These are phyloP conservation scores for Pseudohyphozyma bogoriensis DNA, from an alignment of 768 basidiomycete species.

Conservation along the genomic window DNA sequence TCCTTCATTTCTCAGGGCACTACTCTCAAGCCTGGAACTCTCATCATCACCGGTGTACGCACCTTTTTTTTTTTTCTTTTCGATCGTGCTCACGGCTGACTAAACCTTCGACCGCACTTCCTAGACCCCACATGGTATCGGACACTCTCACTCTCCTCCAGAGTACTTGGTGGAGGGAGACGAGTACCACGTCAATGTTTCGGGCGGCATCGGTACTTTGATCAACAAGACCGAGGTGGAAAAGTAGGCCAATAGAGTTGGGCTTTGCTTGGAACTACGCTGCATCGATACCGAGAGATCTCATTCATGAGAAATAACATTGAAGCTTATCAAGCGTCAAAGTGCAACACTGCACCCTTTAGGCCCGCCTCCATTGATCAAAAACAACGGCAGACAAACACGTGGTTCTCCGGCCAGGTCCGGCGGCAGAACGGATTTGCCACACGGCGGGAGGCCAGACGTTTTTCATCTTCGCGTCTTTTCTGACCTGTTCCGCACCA, in stretches of 20 bases:
- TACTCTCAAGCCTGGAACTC: conserved; percentile 37
- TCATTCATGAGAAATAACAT: too few relatives aligned
- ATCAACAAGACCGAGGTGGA: conserved; percentile 38
- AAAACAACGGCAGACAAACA: too few relatives aligned
- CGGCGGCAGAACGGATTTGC: neutral
- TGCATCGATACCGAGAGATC: too few relatives aligned
- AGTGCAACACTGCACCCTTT: too few relatives aligned
- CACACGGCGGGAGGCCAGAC: neutral
- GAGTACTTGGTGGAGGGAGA: conserved; percentile 32
- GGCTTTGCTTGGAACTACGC: too few relatives aligned
- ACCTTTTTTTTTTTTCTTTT: neutral
- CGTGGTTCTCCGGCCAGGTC: too few relatives aligned
- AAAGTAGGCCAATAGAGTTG: too few relatives aligned
- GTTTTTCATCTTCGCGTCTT: neutral
- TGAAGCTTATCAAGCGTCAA: too few relatives aligned
- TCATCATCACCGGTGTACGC: conserved; percentile 39
- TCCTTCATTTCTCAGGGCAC: conserved; percentile 40
- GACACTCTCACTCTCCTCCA: conserved; percentile 26
- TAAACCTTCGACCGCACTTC: neutral
- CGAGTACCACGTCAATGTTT: conserved; percentile 32
- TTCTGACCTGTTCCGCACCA: neutral
- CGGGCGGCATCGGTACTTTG: conserved; percentile 34
- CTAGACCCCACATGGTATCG: conserved; percentile 29
- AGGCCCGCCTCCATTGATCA: too few relatives aligned
- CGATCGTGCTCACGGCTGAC: too few relatives aligned